A percentile compares a stretch with the other conserved stretches of the same genome.
These are phyloP conservation scores for Kernera saxatilis DNA, from an alignment of 345 rosid genomes.

Conservation along the genomic window DNA sequence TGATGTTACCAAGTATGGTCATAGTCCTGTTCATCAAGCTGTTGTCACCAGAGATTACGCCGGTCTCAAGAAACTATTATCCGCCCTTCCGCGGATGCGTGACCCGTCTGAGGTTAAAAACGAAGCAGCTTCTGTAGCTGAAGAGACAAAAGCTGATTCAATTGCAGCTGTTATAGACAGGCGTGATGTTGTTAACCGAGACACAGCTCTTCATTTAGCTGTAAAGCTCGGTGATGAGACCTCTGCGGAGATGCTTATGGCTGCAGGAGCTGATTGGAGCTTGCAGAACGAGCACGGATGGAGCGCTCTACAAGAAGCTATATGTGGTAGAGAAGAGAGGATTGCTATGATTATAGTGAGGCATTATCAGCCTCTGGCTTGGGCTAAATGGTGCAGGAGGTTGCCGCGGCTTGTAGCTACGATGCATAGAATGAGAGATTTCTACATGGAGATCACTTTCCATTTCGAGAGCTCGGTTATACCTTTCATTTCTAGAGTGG, in stretches of 20 bases:
- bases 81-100: conserved; percentile 64
- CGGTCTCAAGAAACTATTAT: conserved; percentile 64
- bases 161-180: conserved; percentile 72
- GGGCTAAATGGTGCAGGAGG: conserved; percentile 99
- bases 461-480: conserved; percentile 96
- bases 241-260: conserved; percentile 91
- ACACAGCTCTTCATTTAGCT: conserved; percentile 93
- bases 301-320: conserved; percentile 98
- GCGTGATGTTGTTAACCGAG: conserved; percentile 86
- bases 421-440: conserved; percentile 93
- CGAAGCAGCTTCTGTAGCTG: conserved; percentile 69
- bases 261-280: conserved; percentile 98
- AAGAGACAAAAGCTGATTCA: conserved; percentile 87
- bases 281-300: conserved; percentile 95
- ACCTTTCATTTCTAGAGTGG: conserved; percentile 91
- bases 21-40: conserved; percentile 87
- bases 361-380: conserved; percentile 90
- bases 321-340: conserved; percentile 73
- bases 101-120: conserved; percentile 65
- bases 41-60: conserved; percentile 62
- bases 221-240: conserved; percentile 86
- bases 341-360: conserved; percentile 82
- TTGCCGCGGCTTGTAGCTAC: conserved; percentile 80
- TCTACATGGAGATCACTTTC: conserved; percentile 97
- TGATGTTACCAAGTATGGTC: conserved; percentile 76